Percentiles rank a stretch among this genome's conserved stretches.
These are phyloP conservation scores for Truncatella angustata DNA, from an alignment of 2,329 filamentous ascomycete species.

Conservation along the genomic window DNA sequence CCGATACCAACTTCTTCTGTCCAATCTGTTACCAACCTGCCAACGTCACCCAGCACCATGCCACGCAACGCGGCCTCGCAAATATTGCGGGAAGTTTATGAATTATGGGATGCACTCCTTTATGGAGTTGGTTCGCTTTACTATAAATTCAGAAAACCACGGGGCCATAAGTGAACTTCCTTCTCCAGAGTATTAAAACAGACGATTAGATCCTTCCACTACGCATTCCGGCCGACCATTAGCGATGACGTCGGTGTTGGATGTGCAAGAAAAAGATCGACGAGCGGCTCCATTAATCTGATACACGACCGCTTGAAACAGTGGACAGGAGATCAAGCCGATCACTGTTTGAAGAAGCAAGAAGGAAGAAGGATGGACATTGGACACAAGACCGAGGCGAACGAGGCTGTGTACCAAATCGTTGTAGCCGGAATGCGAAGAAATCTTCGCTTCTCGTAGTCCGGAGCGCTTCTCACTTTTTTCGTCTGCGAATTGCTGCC, in stretches of 20 bases:
- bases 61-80: not conserved
- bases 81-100: constrained; percentile 8
- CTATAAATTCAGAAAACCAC: constrained; percentile 7
- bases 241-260: constrained; percentile 2
- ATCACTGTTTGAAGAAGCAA: not conserved
- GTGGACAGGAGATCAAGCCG: not conserved
- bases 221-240: not conserved
- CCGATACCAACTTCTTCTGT: no score
- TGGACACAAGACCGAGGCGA: not conserved
- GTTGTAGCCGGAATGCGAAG: no score
- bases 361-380: not conserved
- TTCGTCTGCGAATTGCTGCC: not conserved
- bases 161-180: not conserved
- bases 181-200: no score
- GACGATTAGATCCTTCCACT: no score
- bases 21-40: no score
- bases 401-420: constrained; percentile 6
- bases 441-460: no score
- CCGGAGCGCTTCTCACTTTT: no score
- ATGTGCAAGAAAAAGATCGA: not conserved
- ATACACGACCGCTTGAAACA: constrained; percentile 6
- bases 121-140: constrained; percentile 10
- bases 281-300: constrained; percentile 5
- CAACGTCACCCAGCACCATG: not conserved
- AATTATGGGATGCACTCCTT: constrained; percentile 12